Conservation (phyloP, 192 early-diverging fungal species). For the Backusella circina region DNA sequence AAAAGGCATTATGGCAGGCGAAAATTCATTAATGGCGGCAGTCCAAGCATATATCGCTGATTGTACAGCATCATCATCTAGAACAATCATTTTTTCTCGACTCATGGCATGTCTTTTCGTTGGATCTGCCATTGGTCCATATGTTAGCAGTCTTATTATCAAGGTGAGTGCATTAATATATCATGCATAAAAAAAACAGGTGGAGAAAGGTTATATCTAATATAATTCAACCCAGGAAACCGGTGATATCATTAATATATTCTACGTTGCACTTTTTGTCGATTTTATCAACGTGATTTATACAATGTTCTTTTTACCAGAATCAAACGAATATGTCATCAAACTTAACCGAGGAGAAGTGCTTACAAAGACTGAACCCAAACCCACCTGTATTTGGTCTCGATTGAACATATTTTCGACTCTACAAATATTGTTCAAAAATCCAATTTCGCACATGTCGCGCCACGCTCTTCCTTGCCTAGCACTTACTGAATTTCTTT, state of each 20-base stretch:
- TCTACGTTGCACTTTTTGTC: constrained; percentile 18
- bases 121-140: constrained; percentile 7
- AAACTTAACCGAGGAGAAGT: not conserved
- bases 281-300: constrained; percentile 6
- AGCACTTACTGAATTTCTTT: constrained; percentile 21
- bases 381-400: not conserved
- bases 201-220: not conserved
- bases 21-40: constrained; percentile 17
- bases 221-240: not conserved
- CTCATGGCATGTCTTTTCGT: constrained; percentile 20
- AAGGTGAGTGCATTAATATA: not conserved
- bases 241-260: not conserved
- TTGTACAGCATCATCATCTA: constrained; percentile 17
- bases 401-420: constrained; percentile 32
- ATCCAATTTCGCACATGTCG: not conserved
- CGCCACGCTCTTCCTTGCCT: constrained; percentile 18
- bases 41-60: constrained; percentile 37
- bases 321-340: constrained; percentile 24
- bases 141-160: constrained; percentile 1
- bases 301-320: constrained; percentile 16
- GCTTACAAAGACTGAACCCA: not conserved
- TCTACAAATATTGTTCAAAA: constrained; percentile 16
- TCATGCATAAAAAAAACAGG: not conserved
- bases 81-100: constrained; percentile 8
- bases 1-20: constrained; percentile 27